Evolutionary conservation across 2,329 filamentous ascomycete species (phyloP).

Genomic region (Sarocladium brachiariae): DNA sequence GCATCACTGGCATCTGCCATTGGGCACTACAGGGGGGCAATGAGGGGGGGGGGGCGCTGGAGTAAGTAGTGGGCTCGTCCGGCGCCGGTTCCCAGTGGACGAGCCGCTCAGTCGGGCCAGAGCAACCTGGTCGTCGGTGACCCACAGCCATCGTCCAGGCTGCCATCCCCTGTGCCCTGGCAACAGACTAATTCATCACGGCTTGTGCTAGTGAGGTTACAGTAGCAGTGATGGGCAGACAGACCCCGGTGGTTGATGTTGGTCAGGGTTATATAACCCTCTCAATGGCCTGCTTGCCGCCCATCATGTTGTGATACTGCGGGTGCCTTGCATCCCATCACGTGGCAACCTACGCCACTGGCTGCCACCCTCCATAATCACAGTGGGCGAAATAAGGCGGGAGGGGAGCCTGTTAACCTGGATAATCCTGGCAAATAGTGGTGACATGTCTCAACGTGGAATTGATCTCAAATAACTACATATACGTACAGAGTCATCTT

Average conservation of each 20-base stretch:
- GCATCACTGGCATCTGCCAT: too few relatives aligned
- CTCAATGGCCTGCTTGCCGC: conserved; percentile 7
- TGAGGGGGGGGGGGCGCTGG: too few relatives aligned
- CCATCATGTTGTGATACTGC: conserved; percentile 5
- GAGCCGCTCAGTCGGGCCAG: conserved; percentile 5
- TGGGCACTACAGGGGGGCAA: not conserved
- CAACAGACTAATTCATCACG: too few relatives aligned
- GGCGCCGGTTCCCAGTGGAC: conserved; percentile 6
- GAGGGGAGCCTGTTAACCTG: not conserved
- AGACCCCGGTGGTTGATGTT: not conserved
- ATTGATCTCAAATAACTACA: too few relatives aligned
- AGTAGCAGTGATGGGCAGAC: too few relatives aligned
- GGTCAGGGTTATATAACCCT: not conserved
- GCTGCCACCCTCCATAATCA: not conserved
- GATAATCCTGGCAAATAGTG: not conserved
- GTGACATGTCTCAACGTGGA: not conserved
- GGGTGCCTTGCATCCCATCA: conserved; percentile 10
- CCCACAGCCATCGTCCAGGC: too few relatives aligned
- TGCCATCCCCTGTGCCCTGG: too few relatives aligned
- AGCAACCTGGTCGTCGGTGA: too few relatives aligned
- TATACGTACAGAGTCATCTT: too few relatives aligned
- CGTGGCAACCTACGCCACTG: conserved; percentile 2
- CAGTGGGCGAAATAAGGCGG: not conserved
- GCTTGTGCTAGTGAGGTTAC: too few relatives aligned
- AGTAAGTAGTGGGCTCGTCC: conserved; percentile 5